Conservation (phyloP, 495 filamentous ascomycete genomes). For the Talaromyces adpressus region DNA sequence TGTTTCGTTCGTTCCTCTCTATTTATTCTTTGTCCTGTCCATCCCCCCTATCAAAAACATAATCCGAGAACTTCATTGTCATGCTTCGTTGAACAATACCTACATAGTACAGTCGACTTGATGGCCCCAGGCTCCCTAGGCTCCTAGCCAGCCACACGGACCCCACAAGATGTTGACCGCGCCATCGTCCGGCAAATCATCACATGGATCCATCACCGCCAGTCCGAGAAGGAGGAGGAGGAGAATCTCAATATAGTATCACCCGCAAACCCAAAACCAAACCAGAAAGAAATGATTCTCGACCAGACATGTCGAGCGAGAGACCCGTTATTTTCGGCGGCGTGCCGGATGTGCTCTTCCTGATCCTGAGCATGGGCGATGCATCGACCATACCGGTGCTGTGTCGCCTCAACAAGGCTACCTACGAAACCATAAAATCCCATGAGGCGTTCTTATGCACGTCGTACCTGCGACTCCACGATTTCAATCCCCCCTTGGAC, state of each 20-base stretch:
- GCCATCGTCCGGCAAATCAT: background rate
- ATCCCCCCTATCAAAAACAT: background rate
- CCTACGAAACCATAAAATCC: slow-evolving; percentile 20
- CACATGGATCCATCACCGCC: background rate
- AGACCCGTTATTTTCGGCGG: slow-evolving; percentile 15
- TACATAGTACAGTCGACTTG: background rate
- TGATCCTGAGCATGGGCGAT: slow-evolving; percentile 23
- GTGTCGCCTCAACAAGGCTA: slow-evolving; percentile 21
- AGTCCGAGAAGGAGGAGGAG: background rate
- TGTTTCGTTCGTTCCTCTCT: background rate
- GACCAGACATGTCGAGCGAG: slow-evolving; percentile 3
- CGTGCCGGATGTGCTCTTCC: slow-evolving; percentile 24
- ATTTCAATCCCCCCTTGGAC: slow-evolving; percentile 15
- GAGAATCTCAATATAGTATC: background rate
- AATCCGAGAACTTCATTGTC: background rate
- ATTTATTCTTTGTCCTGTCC: background rate
- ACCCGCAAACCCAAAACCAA: background rate
- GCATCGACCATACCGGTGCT: slow-evolving; percentile 14
- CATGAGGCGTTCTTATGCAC: slow-evolving; percentile 21
- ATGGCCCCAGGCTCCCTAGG: background rate
- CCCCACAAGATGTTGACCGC: background rate
- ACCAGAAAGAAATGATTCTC: background rate
- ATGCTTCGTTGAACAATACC: background rate
- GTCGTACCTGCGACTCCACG: slow-evolving; percentile 21
- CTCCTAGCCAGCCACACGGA: background rate